Conservation (phyloP, 441 rosid species). For the Pelargonium myrrhifolium region DNA sequence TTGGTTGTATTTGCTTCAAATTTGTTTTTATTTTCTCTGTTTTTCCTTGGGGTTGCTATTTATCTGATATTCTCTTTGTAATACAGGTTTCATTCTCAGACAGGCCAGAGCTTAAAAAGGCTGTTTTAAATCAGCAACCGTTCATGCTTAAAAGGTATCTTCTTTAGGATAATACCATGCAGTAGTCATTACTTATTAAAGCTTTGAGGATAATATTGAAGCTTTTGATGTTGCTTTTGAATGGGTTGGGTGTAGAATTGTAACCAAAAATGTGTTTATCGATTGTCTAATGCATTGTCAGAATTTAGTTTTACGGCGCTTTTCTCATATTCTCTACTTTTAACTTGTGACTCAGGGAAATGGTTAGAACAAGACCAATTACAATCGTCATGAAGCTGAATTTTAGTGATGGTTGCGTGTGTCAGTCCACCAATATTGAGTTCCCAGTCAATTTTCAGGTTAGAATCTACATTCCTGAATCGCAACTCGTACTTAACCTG, state of each 20-base stretch:
- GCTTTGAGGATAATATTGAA: too few species aligned
- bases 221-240: too few species aligned
- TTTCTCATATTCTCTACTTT: neutral
- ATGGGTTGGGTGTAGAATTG: too few species aligned
- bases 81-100: slow-evolving; percentile 16
- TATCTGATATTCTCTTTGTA: neutral
- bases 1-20: neutral
- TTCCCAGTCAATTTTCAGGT: slow-evolving; percentile 15
- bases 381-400: slow-evolving; percentile 15
- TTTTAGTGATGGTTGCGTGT: slow-evolving; percentile 14
- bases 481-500: neutral
- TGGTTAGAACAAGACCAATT: slow-evolving; percentile 13
- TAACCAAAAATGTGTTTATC: too few species aligned
- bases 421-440: slow-evolving; percentile 2
- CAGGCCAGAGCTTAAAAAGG: slow-evolving; percentile 13
- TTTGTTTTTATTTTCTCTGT: neutral
- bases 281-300: neutral
- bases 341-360: slow-evolving; percentile 9
- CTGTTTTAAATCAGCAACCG: slow-evolving; percentile 14
- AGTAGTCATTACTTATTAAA: too few species aligned
- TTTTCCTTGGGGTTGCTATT: neutral
- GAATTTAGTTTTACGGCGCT: neutral
- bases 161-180: neutral
- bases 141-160: slow-evolving; percentile 17
- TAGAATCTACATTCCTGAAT: neutral